A percentile compares a stretch with the other conserved stretches of the same genome.
These are phyloP conservation scores for Helichrysum umbraculigerum DNA, from an alignment of 129 eudicot genomes.

Conservation along the genomic window DNA sequence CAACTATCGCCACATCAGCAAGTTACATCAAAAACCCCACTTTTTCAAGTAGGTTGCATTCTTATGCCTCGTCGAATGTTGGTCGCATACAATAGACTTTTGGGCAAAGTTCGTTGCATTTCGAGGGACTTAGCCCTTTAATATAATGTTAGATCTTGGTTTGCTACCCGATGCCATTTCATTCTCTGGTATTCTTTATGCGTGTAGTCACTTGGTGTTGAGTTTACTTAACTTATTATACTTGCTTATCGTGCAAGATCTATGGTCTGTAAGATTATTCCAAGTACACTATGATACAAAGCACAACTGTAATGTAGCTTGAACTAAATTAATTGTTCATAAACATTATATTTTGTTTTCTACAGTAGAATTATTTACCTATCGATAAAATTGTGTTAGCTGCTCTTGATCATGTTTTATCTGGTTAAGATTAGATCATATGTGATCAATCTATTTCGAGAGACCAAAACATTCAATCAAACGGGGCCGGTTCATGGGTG, in stretches of 20 bases:
- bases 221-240: no score
- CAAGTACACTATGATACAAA: no score
- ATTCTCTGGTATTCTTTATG: constrained; percentile 28
- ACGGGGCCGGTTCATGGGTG: no score
- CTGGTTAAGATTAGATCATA: neutral
- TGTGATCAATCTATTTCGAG: neutral
- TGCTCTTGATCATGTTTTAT: neutral
- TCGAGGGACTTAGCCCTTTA: no score
- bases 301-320: neutral
- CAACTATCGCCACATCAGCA: no score
- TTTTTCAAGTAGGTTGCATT: no score
- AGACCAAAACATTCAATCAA: neutral
- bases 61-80: no score
- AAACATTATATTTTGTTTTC: neutral
- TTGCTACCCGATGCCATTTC: constrained; percentile 12
- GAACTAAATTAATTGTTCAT: neutral
- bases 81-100: no score
- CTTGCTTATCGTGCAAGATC: no score
- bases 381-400: neutral
- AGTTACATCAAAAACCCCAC: no score
- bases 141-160: constrained; percentile 11
- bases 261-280: no score
- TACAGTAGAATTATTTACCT: neutral
- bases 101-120: no score
- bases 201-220: constrained; percentile 29